phyloP scores from a whole-genome alignment of 768 basidiomycete genomes.

The Pisolithus tinctorius region DNA sequence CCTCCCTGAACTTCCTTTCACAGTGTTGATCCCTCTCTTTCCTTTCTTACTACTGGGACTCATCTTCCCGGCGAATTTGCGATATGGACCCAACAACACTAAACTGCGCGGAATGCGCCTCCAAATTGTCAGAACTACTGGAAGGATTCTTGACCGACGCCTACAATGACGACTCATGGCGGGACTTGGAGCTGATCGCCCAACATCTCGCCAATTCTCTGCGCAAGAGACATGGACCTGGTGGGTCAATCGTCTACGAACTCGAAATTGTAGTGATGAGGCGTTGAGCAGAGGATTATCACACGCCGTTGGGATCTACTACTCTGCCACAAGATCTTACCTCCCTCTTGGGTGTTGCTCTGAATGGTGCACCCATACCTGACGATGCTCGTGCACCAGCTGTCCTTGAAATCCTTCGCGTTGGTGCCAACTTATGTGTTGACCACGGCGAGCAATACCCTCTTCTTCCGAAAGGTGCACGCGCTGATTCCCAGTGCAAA shows the following conservation, averaged over 20 bases:
- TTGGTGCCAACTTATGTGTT: slow-evolving; percentile 79
- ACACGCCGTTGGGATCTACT: slow-evolving; percentile 60
- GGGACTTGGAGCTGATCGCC: slow-evolving; percentile 42
- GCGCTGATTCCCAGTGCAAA: slow-evolving; percentile 2
- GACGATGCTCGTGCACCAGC: slow-evolving; percentile 40
- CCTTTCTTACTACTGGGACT: not conserved
- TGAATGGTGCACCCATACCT: slow-evolving; percentile 43
- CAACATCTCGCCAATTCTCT: slow-evolving; percentile 58
- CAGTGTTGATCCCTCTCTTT: no score
- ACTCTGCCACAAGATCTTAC: slow-evolving; percentile 59
- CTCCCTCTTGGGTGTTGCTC: slow-evolving; percentile 49
- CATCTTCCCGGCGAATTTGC: not conserved
- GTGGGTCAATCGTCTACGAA: slow-evolving; percentile 25
- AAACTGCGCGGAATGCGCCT: slow-evolving; percentile 23
- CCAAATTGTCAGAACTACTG: slow-evolving; percentile 28
- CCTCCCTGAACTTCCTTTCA: no score
- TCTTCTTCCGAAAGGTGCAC: not conserved
- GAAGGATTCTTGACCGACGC: slow-evolving; percentile 26
- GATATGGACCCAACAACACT: slow-evolving; percentile 3
- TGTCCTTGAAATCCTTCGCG: slow-evolving; percentile 64
- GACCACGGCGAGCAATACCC: slow-evolving; percentile 56
- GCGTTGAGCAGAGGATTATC: slow-evolving; percentile 53
- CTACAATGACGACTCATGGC: slow-evolving; percentile 37
- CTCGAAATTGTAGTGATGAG: slow-evolving; percentile 9
- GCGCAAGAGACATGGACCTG: slow-evolving; percentile 46